phyloP scores from a whole-genome alignment of 2,329 filamentous ascomycete species.

The Fusarium albidum region DNA sequence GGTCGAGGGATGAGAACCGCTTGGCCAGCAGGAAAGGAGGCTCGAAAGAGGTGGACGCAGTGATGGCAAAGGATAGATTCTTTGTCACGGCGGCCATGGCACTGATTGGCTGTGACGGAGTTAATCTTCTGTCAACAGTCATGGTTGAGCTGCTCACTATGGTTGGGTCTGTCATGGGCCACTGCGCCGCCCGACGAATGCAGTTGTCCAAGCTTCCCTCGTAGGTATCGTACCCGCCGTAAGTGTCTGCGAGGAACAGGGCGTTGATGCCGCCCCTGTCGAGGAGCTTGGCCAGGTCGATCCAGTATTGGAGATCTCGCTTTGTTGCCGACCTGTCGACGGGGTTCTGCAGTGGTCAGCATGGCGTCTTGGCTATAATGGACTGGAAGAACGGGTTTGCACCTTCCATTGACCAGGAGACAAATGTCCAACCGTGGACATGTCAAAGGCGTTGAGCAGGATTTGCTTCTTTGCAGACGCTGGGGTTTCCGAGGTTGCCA shows the following conservation, averaged over 20 bases:
- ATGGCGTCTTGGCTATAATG: background rate
- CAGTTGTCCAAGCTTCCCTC: conserved; percentile 66
- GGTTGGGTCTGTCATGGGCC: conserved; percentile 70
- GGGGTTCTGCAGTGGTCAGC: conserved; percentile 56
- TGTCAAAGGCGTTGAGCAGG: conserved; percentile 71
- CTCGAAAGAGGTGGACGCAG: conserved; percentile 69
- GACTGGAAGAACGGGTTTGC: background rate
- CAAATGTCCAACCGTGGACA: conserved; percentile 70
- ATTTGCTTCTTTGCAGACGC: conserved; percentile 48
- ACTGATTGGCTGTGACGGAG: conserved; percentile 59
- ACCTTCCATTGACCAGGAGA: conserved; percentile 74
- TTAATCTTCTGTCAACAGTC: background rate
- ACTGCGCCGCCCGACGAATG: conserved; percentile 69
- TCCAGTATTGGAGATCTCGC: conserved; percentile 68
- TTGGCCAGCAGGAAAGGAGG: conserved; percentile 69
- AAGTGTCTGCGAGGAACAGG: conserved; percentile 72
- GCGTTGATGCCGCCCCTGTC: conserved; percentile 71
- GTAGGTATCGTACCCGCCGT: conserved; percentile 71
- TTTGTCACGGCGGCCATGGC: conserved; percentile 74
- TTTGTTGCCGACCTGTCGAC: conserved; percentile 68
- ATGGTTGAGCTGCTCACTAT: conserved; percentile 55
- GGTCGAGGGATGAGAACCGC: conserved; percentile 68
- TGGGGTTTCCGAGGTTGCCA: background rate
- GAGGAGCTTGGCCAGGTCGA: conserved; percentile 67
- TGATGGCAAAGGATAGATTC: conserved; percentile 69